Evolutionary conservation across 441 rosid genomes (phyloP).

Genomic region (Sinapis alba): DNA sequence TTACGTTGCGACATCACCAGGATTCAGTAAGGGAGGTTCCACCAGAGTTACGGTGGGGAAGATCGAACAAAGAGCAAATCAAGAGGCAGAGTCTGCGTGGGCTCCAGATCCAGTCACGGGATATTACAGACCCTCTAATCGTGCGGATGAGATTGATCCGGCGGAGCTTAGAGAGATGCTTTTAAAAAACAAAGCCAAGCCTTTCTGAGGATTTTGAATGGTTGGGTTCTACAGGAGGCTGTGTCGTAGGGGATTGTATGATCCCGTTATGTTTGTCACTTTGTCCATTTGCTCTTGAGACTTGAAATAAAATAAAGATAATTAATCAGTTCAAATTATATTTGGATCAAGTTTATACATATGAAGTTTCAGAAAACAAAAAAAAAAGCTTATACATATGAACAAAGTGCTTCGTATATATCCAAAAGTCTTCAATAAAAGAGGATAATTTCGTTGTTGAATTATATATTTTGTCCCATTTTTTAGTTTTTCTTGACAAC

Average conservation of each 20-base stretch:
- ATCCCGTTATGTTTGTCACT: not conserved
- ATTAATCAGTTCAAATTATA: not conserved
- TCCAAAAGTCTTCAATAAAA: not conserved
- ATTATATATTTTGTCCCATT: not conserved
- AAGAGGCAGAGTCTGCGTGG: conserved; percentile 56
- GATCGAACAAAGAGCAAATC: conserved; percentile 36
- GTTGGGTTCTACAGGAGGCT: not conserved
- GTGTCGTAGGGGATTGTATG: not conserved
- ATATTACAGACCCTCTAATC: conserved; percentile 64
- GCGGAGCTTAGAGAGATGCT: conserved; percentile 69
- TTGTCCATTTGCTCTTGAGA: not conserved
- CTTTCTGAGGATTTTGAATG: conserved; percentile 31
- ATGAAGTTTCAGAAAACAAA: too few species aligned
- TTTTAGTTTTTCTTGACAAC: not conserved
- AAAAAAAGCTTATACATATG: too few species aligned
- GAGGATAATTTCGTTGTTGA: not conserved
- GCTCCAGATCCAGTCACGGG: conserved; percentile 75
- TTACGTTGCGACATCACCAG: conserved; percentile 43
- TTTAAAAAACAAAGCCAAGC: conserved; percentile 49
- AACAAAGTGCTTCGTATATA: not conserved
- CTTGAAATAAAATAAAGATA: not conserved
- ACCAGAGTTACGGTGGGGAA: conserved; percentile 43
- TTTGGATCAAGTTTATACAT: not conserved
- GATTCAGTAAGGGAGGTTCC: conserved; percentile 42
- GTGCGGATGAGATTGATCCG: conserved; percentile 59